Evolutionary conservation across 2,329 filamentous ascomycete species (phyloP).

Genomic region (Ramularia endophylla): DNA sequence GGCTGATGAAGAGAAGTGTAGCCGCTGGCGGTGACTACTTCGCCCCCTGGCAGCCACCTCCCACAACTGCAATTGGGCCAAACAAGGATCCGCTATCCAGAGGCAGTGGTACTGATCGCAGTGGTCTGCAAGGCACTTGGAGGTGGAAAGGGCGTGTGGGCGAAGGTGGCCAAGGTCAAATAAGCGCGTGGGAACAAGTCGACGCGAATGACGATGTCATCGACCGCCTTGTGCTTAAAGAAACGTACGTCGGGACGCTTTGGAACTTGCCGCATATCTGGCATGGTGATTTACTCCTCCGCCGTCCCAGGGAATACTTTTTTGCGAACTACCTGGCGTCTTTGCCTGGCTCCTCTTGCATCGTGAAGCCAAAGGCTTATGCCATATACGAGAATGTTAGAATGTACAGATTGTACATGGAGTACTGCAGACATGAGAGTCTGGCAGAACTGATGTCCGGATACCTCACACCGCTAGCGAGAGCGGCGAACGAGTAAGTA

Average conservation of each 20-base stretch:
- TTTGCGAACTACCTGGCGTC: neutral
- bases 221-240: neutral
- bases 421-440: neutral
- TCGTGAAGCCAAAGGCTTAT: neutral
- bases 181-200: neutral
- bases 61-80: too few species aligned
- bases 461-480: too few species aligned
- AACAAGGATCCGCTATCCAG: neutral
- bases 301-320: neutral
- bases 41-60: neutral
- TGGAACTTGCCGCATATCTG: neutral
- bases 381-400: neutral
- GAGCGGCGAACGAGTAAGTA: too few species aligned
- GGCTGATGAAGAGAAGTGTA: neutral
- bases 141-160: neutral
- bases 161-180: neutral
- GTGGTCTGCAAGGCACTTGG: neutral
- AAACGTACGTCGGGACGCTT: neutral
- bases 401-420: slow-evolving; percentile 1
- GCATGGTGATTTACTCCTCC: neutral
- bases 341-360: neutral
- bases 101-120: neutral
- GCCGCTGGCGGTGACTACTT: neutral
- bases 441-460: neutral
- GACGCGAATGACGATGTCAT: neutral